Base-by-base conservation (phyloP, 1,139 yeast genomes). In the Magnusiomyces paraingens region DNA sequence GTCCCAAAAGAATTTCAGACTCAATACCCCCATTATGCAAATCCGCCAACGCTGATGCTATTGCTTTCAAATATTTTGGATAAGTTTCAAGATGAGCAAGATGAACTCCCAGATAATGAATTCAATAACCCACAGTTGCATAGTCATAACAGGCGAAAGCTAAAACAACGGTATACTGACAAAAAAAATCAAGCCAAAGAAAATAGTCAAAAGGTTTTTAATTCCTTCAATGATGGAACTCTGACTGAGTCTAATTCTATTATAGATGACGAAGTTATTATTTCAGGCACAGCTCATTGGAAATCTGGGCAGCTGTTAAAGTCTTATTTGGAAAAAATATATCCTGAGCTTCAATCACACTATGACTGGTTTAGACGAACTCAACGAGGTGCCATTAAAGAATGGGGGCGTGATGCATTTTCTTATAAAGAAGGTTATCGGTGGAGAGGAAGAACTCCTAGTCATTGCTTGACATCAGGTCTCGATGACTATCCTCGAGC, bases 401-500 rank as follows among this genome's bases (percentile, higher is more conserved):
- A 85, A 55, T 87, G 84, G 69, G 89, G 79, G 40, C 79, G 95
- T 58, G 76, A 79, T 10, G 72, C 79, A 3, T 73, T 71, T 44
- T 73, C 80, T 0, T 64, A 69, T 8, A 77, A 75, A 50, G 94
- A 86, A 65, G 87, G 83, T 0, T 93, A 86, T 68, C 77, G 96
- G 65, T 93, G 99, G 99, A 79, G 91, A 58, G 99, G 98, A 2
- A 79, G 98, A 59, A 88, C 97, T 0, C 73, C 77, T 22, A 79
- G 84, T 2, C 97, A 88, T 65, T 87, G 96, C 66, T 74, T 93
- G 55, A 94, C 99, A 1, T 86, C 95, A 70, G 99, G 99, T 0
- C 68, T 93, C 45, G 99, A 93, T 69, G 99, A 93, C 66, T 93
- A 91, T 65, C 99, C 99, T 38, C 79, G 99, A 58, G 86, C 90